Base-by-base conservation (phyloP, 257 asterid genomes). In the Nicotiana obtusifolia region DNA sequence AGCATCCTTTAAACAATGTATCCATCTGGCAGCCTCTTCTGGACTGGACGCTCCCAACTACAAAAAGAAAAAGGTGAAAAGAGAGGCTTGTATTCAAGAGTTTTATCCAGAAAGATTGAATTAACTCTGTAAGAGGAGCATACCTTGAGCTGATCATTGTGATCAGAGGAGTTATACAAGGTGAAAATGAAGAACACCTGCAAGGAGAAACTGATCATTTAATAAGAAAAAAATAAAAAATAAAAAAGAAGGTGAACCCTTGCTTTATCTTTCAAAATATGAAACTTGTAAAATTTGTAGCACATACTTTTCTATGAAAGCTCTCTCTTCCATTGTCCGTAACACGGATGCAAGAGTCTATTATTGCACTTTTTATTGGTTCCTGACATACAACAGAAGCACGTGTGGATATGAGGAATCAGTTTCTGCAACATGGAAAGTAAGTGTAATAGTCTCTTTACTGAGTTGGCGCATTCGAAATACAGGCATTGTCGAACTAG, bases 331-430 rank as follows among this genome's bases (percentile, higher is more conserved):
- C 99, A 75, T 94, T 87, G 89, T 95, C 97, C 11, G 86, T 90
- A n/a, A 94, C 95, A 76, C 95, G 93, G 69, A 91, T 91, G 91
- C 98, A 92, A 24, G 98, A 92, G 91, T 94, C 99, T 79, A 95
- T 90, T 82, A 95, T 92, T 65, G 97, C 96, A 81, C 95, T 90
- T 86, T 97, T 89, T 64, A 86, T 57, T 31, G 98, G 97, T 84
- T 92, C 97, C 98, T 95, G 88, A 78, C 4, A 87, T 64, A 59
- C 49, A 8, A 7, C 2, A 41, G 47, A 41, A 41, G 11, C 3
- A 41, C 47, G 8, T 41, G 47, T 41, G 10, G 47, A 41, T 41
- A 41, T 7, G 47, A 41, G 47, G 47, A 41, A 41, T 41, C 47
- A 41, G 47, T 41, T 41, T 41, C 11, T 41, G 47, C 47, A 41